Base-by-base conservation (phyloP, 306 rosid species). In the Vigna reflexopilosa region DNA sequence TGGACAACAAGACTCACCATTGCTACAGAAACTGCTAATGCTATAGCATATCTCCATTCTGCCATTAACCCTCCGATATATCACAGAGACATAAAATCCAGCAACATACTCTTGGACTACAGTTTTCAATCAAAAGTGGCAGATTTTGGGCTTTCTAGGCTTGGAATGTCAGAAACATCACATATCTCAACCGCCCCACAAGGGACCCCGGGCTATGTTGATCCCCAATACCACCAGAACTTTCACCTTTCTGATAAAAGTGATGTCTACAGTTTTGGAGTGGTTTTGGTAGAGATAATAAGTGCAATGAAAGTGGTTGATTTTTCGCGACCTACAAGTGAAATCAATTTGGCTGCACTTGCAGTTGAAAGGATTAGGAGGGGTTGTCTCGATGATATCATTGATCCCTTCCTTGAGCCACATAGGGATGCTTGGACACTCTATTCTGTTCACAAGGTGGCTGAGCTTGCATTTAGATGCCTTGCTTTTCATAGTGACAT, bases 351-450 rank as follows among this genome's bases (percentile, higher is more conserved):
- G 82, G 98, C 98, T 63, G 98, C 98, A 71, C 98, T 95, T 68
- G 98, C 98, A 47, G 81, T 89, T 17, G 98, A 95, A 84, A 88
- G 90, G 86, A 95, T 95, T 54, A 91, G 98, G 70, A 91, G 74
- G 65, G 97, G 93, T 16, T 79, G 88, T 20, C 49, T 93, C 20
- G 98, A 95, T 64, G 97, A 95, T 55, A 84, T 95, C 78, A 74
- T 95, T 28, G 98, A 95, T 63, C 97, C 93, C 17, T 89, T 87
- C 81, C 88, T 95, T 8, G 98, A 95, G 16, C 98, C 85, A 15
- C 52, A 93, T 73, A 86, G 97, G 36, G 99, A 95, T 85, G 99
- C 99, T 64, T 95, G 99, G 98, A 95, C 99, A 15, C 93, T 95
- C 56, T 86, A 93, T 72, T 93, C 99, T 14, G 48, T 95, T 48